Conservation (phyloP, 768 basidiomycete genomes). For the Trametes villosa region DNA sequence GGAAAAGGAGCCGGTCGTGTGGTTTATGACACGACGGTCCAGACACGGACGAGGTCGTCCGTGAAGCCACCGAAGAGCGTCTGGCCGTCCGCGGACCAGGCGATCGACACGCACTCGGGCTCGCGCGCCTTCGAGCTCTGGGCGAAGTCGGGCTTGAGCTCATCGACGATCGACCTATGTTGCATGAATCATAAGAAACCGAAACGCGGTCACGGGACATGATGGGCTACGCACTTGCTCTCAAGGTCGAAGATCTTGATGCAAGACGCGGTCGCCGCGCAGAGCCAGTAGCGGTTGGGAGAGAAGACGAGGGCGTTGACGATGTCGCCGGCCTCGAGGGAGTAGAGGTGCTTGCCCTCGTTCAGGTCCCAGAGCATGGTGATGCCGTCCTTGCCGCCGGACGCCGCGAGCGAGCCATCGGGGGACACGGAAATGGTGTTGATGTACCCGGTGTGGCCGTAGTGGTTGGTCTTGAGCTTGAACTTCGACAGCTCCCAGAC, state of each 20-base stretch:
- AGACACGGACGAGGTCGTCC: constrained; percentile 91
- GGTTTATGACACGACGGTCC: constrained; percentile 69
- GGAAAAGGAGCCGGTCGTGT: background rate
- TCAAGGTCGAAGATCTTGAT: constrained; percentile 99
- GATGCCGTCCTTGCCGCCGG: constrained; percentile 99
- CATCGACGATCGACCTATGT: constrained; percentile 91
- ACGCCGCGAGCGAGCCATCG: constrained; percentile 97
- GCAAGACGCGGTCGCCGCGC: constrained; percentile 95
- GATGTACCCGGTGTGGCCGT: constrained; percentile 99
- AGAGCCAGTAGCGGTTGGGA: constrained; percentile 99
- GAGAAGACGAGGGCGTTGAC: constrained; percentile 99
- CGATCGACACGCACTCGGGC: constrained; percentile 94
- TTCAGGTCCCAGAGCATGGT: constrained; percentile 99
- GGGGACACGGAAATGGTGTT: constrained; percentile 98
- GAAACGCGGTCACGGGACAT: constrained; percentile 5
- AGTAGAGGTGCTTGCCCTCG: constrained; percentile 99
- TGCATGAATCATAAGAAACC: background rate
- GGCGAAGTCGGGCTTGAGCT: constrained; percentile 94
- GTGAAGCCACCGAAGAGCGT: constrained; percentile 97
- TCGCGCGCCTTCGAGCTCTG: constrained; percentile 75
- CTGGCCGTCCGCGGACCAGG: constrained; percentile 98
- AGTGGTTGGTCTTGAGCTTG: constrained; percentile 99
- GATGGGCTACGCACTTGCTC: constrained; percentile 78
- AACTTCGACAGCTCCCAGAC: constrained; percentile 99
- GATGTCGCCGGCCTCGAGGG: constrained; percentile 95